Evolutionary conservation across 179 eudicot genomes (phyloP).

Genomic region (Spergularia azorica): DNA sequence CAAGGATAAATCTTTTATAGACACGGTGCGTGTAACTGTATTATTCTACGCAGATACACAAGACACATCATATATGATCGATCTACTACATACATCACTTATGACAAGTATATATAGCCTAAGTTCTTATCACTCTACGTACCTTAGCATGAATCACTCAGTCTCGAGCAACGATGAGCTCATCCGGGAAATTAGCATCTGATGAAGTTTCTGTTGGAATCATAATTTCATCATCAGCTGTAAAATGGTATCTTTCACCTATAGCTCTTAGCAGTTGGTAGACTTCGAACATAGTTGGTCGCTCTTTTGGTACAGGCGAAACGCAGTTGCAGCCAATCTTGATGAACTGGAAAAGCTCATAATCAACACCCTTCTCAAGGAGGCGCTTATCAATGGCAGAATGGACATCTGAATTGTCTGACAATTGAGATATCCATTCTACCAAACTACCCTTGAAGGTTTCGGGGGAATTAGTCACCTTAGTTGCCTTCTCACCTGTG

Average conservation of each 20-base stretch:
- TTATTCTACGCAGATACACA: too few relatives aligned
- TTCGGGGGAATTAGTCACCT: conserved; percentile 55
- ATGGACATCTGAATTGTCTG: conserved; percentile 37
- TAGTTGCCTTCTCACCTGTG: conserved; percentile 70
- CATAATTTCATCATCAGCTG: conserved; percentile 67
- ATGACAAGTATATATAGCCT: too few relatives aligned
- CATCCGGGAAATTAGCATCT: conserved; percentile 42
- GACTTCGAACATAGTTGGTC: conserved; percentile 88
- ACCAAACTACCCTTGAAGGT: conserved; percentile 79
- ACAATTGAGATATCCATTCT: conserved; percentile 64
- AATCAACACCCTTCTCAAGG: conserved; percentile 47
- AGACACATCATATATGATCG: too few relatives aligned
- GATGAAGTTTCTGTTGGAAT: conserved; percentile 35
- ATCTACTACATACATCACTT: too few relatives aligned
- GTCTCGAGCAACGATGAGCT: conserved; percentile 55
- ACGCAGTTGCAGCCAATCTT: conserved; percentile 77
- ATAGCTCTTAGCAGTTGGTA: conserved; percentile 74
- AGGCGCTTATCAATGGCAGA: conserved; percentile 58
- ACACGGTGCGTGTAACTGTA: too few relatives aligned
- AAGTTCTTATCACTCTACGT: neutral
- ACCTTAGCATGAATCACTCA: conserved; percentile 6
- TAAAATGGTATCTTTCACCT: conserved; percentile 73
- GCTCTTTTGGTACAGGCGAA: conserved; percentile 54
- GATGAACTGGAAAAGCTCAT: conserved; percentile 68
- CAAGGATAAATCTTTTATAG: too few relatives aligned